A percentile compares a stretch with the other conserved stretches of the same genome.
Evolutionary conservation across 441 rosid genomes (phyloP).

Genomic region (Melastoma candidum): DNA sequence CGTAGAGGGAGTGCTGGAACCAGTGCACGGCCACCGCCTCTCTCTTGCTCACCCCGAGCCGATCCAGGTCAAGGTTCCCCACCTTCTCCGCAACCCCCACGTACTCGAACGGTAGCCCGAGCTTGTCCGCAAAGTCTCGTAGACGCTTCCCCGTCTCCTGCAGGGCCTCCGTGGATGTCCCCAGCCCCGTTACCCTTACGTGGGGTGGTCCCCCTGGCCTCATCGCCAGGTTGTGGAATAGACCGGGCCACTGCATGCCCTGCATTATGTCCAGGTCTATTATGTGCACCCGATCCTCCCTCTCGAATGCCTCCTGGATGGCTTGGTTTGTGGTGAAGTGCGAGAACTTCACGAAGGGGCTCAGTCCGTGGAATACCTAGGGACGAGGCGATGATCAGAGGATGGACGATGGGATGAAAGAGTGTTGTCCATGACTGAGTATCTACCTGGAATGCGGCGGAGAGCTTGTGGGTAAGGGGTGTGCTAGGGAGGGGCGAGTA

Average conservation of each 20-base stretch:
- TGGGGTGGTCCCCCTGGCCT: slow-evolving; percentile 88
- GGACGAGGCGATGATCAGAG: neutral
- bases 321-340: slow-evolving; percentile 98
- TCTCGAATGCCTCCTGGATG: slow-evolving; percentile 88
- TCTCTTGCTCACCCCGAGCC: slow-evolving; percentile 60
- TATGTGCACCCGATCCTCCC: slow-evolving; percentile 89
- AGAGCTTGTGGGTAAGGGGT: slow-evolving; percentile 65
- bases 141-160: slow-evolving; percentile 87
- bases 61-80: slow-evolving; percentile 73
- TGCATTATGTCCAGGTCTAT: slow-evolving; percentile 97
- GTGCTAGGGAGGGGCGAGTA: slow-evolving; percentile 60
- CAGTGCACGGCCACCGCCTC: slow-evolving; percentile 97
- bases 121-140: slow-evolving; percentile 78
- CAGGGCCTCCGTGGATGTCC: slow-evolving; percentile 76
- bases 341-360: slow-evolving; percentile 94
- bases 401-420: neutral
- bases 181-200: slow-evolving; percentile 88
- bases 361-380: slow-evolving; percentile 72
- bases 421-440: neutral
- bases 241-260: slow-evolving; percentile 97
- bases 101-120: slow-evolving; percentile 85
- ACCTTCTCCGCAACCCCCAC: slow-evolving; percentile 72
- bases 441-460: slow-evolving; percentile 62
- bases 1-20: slow-evolving; percentile 97
- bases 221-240: slow-evolving; percentile 83